phyloP scores from a whole-genome alignment of 75 land plant species.

The Picea sitchensis region DNA sequence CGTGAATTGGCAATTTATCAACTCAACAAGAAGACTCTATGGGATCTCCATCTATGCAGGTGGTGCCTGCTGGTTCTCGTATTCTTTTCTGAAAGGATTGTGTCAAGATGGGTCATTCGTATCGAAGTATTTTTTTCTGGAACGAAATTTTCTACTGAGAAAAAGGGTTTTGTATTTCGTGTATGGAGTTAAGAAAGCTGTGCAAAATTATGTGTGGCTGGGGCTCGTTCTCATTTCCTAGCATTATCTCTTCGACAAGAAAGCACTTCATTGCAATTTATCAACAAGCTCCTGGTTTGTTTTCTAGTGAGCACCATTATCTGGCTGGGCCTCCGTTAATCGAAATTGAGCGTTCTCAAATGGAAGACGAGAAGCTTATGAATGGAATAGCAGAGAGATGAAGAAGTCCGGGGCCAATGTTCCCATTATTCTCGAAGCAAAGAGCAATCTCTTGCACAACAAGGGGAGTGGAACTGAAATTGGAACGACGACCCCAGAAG shows the following conservation, averaged over 20 bases:
- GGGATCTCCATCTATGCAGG: slow-evolving; percentile 42
- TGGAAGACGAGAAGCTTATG: slow-evolving; percentile 37
- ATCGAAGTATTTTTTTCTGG: slow-evolving; percentile 61
- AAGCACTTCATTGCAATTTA: slow-evolving; percentile 2
- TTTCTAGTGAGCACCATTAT: slow-evolving; percentile 16
- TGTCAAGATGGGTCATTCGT: slow-evolving; percentile 82
- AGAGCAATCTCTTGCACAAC: neutral
- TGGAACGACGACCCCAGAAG: slow-evolving; percentile 5
- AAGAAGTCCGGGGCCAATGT: slow-evolving; percentile 54
- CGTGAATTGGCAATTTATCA: slow-evolving; percentile 11
- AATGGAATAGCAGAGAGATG: slow-evolving; percentile 38
- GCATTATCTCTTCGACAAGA: slow-evolving; percentile 27
- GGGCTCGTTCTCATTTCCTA: slow-evolving; percentile 34
- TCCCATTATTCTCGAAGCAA: slow-evolving; percentile 26
- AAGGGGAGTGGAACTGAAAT: neutral
- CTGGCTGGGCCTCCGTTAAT: slow-evolving; percentile 53
- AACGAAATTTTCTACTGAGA: slow-evolving; percentile 69
- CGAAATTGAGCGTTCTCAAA: slow-evolving; percentile 22
- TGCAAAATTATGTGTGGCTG: slow-evolving; percentile 39
- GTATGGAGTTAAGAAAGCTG: slow-evolving; percentile 27
- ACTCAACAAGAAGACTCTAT: slow-evolving; percentile 22
- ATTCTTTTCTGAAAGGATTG: slow-evolving; percentile 70
- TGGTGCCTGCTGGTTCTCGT: slow-evolving; percentile 55
- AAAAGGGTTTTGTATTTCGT: slow-evolving; percentile 90
- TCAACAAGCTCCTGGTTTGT: slow-evolving; percentile 17